A percentile compares a stretch with the other conserved stretches of the same genome.
Evolutionary conservation across 2,329 filamentous ascomycete genomes (phyloP).

Genomic region (Ophiostoma populinum): DNA sequence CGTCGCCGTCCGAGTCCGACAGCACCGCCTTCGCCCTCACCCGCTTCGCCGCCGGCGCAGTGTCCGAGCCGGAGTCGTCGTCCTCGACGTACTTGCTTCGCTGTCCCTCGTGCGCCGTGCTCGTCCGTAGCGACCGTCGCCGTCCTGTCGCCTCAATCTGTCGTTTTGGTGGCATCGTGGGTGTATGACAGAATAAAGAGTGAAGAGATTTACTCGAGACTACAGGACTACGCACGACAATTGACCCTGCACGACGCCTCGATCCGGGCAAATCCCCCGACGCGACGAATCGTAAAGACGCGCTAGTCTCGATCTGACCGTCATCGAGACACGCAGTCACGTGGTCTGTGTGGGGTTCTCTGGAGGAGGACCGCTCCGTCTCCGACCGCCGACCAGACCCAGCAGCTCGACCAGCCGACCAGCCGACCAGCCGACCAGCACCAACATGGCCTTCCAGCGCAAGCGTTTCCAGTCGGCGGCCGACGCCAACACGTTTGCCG

Average conservation of each 20-base stretch:
- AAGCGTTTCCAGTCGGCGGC: slow-evolving; percentile 55
- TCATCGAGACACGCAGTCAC: too few relatives aligned
- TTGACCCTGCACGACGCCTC: too few relatives aligned
- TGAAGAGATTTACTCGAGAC: too few relatives aligned
- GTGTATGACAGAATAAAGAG: neutral
- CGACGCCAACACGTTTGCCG: slow-evolving; percentile 51
- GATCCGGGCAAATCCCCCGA: too few relatives aligned
- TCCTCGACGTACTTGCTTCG: slow-evolving; percentile 36
- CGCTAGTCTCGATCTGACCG: too few relatives aligned
- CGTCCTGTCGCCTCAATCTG: slow-evolving; percentile 15
- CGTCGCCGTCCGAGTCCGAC: neutral
- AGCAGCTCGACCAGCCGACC: too few relatives aligned
- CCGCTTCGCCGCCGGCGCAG: slow-evolving; percentile 8
- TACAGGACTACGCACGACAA: too few relatives aligned
- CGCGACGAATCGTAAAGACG: too few relatives aligned
- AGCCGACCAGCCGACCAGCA: too few relatives aligned
- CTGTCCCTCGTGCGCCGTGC: slow-evolving; percentile 18
- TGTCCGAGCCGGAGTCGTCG: slow-evolving; percentile 14
- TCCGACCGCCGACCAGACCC: too few relatives aligned
- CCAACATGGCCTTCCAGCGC: slow-evolving; percentile 34
- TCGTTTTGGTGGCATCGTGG: neutral
- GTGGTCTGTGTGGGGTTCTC: too few relatives aligned
- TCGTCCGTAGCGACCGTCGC: slow-evolving; percentile 30
- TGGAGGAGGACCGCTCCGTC: too few relatives aligned
- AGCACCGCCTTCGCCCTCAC: slow-evolving; percentile 2